Evolutionary conservation across 2,329 filamentous ascomycete species (phyloP).

Genomic region (Trichoderma arundinaceum): DNA sequence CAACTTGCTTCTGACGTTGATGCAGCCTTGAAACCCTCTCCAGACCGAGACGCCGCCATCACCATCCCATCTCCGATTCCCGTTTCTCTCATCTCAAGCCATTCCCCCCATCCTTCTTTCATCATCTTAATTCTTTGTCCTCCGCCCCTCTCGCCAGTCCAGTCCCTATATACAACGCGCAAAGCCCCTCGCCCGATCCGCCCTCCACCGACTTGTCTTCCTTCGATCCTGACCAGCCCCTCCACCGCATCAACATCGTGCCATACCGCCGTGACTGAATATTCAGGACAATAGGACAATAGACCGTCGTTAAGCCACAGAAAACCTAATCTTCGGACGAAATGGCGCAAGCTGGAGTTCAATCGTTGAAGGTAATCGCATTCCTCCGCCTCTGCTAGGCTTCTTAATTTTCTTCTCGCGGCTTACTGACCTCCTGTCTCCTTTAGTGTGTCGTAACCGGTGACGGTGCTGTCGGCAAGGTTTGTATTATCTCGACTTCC

Average conservation of each 20-base stretch:
- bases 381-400: slow-evolving; percentile 15
- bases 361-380: slow-evolving; percentile 80
- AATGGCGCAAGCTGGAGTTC: slow-evolving; percentile 82
- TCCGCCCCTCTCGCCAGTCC: not conserved
- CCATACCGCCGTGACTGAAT: slow-evolving; percentile 17
- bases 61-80: slow-evolving; percentile 34
- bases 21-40: slow-evolving; percentile 32
- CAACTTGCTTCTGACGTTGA: slow-evolving; percentile 45
- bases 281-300: not conserved
- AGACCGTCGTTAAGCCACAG: slow-evolving; percentile 10
- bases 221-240: slow-evolving; percentile 20
- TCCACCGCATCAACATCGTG: slow-evolving; percentile 25
- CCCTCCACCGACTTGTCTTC: slow-evolving; percentile 24
- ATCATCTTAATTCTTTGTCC: slow-evolving; percentile 16
- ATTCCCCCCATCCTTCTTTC: slow-evolving; percentile 11
- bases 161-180: slow-evolving; percentile 4
- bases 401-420: slow-evolving; percentile 28
- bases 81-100: slow-evolving; percentile 9
- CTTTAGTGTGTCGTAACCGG: slow-evolving; percentile 94
- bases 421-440: slow-evolving; percentile 41
- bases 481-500: slow-evolving; percentile 46
- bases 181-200: slow-evolving; percentile 24
- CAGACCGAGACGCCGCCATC: slow-evolving; percentile 42
- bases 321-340: slow-evolving; percentile 40
- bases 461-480: slow-evolving; percentile 99